Base-by-base conservation (phyloP, 1,284 basidiomycete genomes). In the Apiotrichum porosum region DNA sequence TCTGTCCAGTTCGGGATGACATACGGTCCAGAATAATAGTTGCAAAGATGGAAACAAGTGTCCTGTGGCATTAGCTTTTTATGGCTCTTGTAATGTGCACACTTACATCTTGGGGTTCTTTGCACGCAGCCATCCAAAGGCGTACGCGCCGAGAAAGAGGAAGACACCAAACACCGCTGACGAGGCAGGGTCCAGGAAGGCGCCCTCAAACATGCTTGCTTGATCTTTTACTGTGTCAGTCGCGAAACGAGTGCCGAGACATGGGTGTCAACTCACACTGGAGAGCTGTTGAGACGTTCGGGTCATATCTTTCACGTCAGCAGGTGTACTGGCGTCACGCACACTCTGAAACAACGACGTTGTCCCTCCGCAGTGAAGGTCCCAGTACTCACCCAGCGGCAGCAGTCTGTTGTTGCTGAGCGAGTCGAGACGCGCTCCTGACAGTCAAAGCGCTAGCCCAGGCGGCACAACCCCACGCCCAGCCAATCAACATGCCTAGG, bases 381-480 rank as follows among this genome's bases (percentile, higher is more conserved):
- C n/a, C n/a, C n/a, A n/a, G 13, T 21, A 31, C 38, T 12, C 32
- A 35, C 41, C n/a, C 12, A 6, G 14, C 9, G n/a, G n/a, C n/a
- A n/a, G n/a, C n/a, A n/a, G n/a, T n/a, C 32, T 42, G 30, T n/a
- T 17, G 10, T 18, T 18, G n/a, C n/a, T n/a, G 3, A 13, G 37
- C 37, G 9, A 42, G 19, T 4, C n/a, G n/a, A n/a, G n/a, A n/a
- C n/a, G n/a, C n/a, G n/a, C n/a, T n/a, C n/a, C n/a, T n/a, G n/a
- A n/a, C n/a, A n/a, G n/a, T n/a, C n/a, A n/a, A n/a, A n/a, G n/a
- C n/a, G n/a, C n/a, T 79, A 3, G 80, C 82, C 83, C 86, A 87
- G 0, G 80, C 82, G 2, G 84, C 85, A 31, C 75, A 77, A 5
- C 83, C 83, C 75, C 84, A 80, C 0, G 81, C 86, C 86, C 87